Conservation (phyloP, 164 flowering plant genomes). For the Magnolia kwangsiensis region DNA sequence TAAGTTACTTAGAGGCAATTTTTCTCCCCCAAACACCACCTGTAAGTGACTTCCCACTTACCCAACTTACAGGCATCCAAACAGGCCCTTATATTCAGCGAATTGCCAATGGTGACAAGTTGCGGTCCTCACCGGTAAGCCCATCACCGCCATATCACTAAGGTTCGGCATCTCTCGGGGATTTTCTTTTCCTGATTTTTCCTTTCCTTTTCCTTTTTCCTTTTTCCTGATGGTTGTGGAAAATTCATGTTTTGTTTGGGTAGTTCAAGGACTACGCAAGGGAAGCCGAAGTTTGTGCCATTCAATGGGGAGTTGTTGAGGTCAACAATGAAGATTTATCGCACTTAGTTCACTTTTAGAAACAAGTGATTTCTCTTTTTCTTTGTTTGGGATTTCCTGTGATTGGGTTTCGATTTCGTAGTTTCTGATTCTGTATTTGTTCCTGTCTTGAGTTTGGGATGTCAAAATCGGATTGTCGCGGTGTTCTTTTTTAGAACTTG, state of each 20-base stretch:
- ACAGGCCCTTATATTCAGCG: slow-evolving; percentile 64
- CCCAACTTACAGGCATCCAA: too few relatives aligned
- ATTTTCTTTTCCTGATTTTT: not conserved
- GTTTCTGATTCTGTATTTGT: too few relatives aligned
- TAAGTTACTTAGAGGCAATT: too few relatives aligned
- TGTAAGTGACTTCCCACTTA: too few relatives aligned
- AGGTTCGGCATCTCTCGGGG: slow-evolving; percentile 35
- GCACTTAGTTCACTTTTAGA: slow-evolving; percentile 79
- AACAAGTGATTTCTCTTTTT: slow-evolving; percentile 49
- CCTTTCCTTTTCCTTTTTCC: not conserved
- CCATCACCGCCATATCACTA: slow-evolving; percentile 65
- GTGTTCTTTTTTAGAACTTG: not conserved
- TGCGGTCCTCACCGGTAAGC: slow-evolving; percentile 72
- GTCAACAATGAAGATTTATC: slow-evolving; percentile 59
- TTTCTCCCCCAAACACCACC: too few relatives aligned
- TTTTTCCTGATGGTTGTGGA: not conserved
- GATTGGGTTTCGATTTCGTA: not conserved
- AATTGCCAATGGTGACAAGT: slow-evolving; percentile 65
- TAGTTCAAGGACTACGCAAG: slow-evolving; percentile 93
- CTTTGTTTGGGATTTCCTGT: not conserved
- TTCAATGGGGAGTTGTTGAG: slow-evolving; percentile 68
- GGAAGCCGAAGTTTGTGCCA: slow-evolving; percentile 77
- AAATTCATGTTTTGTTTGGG: slow-evolving; percentile 12
- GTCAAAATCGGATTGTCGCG: not conserved
- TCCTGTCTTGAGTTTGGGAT: not conserved